Conservation (phyloP, 768 basidiomycete species). For the Xerocomus spinulosus region DNA sequence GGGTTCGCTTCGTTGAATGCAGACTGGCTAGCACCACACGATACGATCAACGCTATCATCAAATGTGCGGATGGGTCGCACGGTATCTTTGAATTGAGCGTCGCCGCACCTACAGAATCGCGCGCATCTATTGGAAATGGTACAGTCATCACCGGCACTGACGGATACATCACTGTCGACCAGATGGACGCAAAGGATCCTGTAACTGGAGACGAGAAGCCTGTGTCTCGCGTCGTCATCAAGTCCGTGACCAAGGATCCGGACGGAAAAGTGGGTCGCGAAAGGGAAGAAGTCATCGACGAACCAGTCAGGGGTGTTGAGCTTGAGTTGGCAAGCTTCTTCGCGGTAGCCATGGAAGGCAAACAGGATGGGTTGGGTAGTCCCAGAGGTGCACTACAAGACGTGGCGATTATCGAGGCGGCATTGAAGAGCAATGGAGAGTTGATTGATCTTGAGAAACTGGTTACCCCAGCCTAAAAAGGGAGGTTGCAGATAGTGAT, state of each 20-base stretch:
- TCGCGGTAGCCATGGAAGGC: constrained; percentile 44
- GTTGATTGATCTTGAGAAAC: constrained; percentile 50
- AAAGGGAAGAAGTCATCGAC: constrained; percentile 46
- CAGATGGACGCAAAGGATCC: constrained; percentile 25
- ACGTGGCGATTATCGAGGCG: constrained; percentile 79
- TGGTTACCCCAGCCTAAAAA: constrained; percentile 17
- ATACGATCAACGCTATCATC: constrained; percentile 64
- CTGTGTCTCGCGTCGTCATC: constrained; percentile 37
- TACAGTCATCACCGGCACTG: constrained; percentile 53
- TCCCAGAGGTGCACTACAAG: constrained; percentile 59
- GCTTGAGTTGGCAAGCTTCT: constrained; percentile 55
- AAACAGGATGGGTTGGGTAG: constrained; percentile 54
- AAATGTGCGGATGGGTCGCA: constrained; percentile 46
- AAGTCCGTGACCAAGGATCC: constrained; percentile 26
- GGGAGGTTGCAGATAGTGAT: neutral
- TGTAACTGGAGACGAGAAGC: constrained; percentile 20
- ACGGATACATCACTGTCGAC: constrained; percentile 55
- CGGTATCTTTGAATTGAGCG: constrained; percentile 62
- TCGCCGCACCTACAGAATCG: constrained; percentile 48
- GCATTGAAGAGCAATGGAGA: constrained; percentile 62
- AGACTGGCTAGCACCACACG: constrained; percentile 69
- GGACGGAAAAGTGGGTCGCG: constrained; percentile 21
- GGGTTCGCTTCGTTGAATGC: constrained; percentile 66
- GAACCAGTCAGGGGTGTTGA: constrained; percentile 49
- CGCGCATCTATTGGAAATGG: constrained; percentile 29